Base-by-base conservation (phyloP, 129 eudicot species). In the Rutidosis leptorrhynchoides region DNA sequence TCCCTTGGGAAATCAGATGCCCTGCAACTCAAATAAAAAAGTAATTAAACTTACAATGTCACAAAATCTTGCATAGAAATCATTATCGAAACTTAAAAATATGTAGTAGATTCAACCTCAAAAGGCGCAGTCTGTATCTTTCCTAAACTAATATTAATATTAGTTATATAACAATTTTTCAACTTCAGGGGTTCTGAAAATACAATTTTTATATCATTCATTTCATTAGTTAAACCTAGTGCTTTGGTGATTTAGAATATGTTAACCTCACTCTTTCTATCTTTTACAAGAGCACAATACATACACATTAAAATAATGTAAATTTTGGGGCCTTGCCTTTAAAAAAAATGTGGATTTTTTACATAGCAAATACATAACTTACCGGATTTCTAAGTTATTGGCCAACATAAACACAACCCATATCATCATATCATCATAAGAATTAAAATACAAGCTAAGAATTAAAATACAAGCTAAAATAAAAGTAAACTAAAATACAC, bases 1-100 rank as follows among this genome's bases (percentile, higher is more conserved):
- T 87, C 97, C 73, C 95, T 65, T 24, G 93, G 81, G 65, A 90
- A 81, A 68, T 90, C 96, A 22, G 97, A 87, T 23, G 97, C 97
- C 77, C 97, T 88, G 79, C 68, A 76, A 35, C 40, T 51, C 68
- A 57, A 16, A n/a, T n/a, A 55, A 67, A 26, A 8, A 16, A 52
- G 33, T 22, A 52, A 67, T 64, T 37, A 64, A 14, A 37, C 16
- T 51, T 10, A 62, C 10, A 70, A 45, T 19, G n/a, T 25, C 45
- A 35, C n/a, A 48, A 35, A 71, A 33, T 23, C 33, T 14, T 62
- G 68, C 40, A 30, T n/a, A 60, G 11, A 57, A 48, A 70, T 19
- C 48, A 11, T 22, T 20, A 23, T 33, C 17, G 33, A 24, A n/a
- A n/a, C n/a, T 33, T 51, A 16, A 16, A n/a, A 23, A 20, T 33